Base-by-base conservation (phyloP, 2,329 filamentous ascomycete species). In the Fusarium secorum region DNA sequence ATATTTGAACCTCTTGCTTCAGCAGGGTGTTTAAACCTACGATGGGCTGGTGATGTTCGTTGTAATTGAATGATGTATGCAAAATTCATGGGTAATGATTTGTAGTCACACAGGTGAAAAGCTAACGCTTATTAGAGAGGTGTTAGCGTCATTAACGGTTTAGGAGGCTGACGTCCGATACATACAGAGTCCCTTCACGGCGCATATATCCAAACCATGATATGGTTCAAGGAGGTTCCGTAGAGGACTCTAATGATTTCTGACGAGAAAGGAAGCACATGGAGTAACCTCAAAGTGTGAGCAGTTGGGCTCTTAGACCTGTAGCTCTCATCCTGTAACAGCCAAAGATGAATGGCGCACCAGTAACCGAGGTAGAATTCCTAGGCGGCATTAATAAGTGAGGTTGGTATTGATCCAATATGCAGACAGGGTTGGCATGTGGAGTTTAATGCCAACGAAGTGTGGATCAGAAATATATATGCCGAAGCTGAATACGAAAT, bases 351-450 rank as follows among this genome's bases (percentile, higher is more conserved):
- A 30, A 15, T 11, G 13, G 28, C 7, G 28, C 22, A 52, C 14
- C n/a, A 26, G 18, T 9, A 38, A 41, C 26, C 39, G 39, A 55
- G 53, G 11, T 26, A 46, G 22, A n/a, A n/a, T 33, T 33, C 4
- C 38, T 8, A 17, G 10, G 7, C 6, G 17, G 14, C 39, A 18
- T n/a, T 28, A 48, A 35, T 56, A 17, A 32, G 22, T 17, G 30
- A 56, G 39, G 39, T 48, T 71, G 68, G 44, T 46, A 71, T 60
- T 68, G 49, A 36, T 58, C 24, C 42, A 52, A 64, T 44, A 71
- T 68, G 53, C 49, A 44, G 58, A 60, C 63, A 54, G 38, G 68
- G 68, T 64, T 38, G 4, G 35, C 10, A 39, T 45, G 39, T 52
- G 32, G 53, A 32, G 52, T 42, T 30, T 18, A 26, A 63, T 38